A percentile compares a stretch with the other conserved stretches of the same genome.
phyloP scores from a whole-genome alignment of 805 yeast genomes.

The Ogataea nakhonphanomensis region DNA sequence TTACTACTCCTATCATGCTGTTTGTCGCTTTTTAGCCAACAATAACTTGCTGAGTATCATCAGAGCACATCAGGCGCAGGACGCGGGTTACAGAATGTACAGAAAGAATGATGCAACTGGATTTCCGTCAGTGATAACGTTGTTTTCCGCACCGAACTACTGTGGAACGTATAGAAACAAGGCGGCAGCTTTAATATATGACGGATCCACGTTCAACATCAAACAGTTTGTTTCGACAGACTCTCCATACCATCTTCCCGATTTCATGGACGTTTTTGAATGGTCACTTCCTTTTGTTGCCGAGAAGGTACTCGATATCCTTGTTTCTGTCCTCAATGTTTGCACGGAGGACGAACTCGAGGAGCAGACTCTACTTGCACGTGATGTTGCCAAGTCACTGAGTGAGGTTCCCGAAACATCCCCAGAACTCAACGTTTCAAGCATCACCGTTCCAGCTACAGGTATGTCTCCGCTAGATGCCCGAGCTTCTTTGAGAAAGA shows the following conservation, averaged over 20 bases:
- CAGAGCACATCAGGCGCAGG: slow-evolving; percentile 97
- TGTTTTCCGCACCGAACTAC: slow-evolving; percentile 94
- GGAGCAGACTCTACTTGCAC: slow-evolving; percentile 57
- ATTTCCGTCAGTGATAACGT: slow-evolving; percentile 83
- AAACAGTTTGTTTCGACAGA: slow-evolving; percentile 88
- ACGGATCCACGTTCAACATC: slow-evolving; percentile 87
- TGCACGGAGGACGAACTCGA: slow-evolving; percentile 92
- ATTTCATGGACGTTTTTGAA: slow-evolving; percentile 94
- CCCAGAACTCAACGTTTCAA: slow-evolving; percentile 27
- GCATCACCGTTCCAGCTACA: slow-evolving; percentile 10
- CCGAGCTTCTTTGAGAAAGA: slow-evolving; percentile 57
- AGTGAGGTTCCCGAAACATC: slow-evolving; percentile 24
- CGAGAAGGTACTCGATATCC: slow-evolving; percentile 90
- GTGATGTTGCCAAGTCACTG: slow-evolving; percentile 34
- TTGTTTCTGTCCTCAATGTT: slow-evolving; percentile 82
- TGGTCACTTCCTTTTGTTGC: slow-evolving; percentile 98
- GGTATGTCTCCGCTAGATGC: slow-evolving; percentile 30
- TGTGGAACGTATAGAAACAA: slow-evolving; percentile 87
- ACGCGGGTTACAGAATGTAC: slow-evolving; percentile 93
- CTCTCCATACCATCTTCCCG: slow-evolving; percentile 95
- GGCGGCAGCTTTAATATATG: slow-evolving; percentile 91
- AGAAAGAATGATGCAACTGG: slow-evolving; percentile 76
- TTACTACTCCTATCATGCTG: slow-evolving; percentile 78
- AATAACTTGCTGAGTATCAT: slow-evolving; percentile 79
- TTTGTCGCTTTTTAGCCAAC: slow-evolving; percentile 69